Evolutionary conservation across 345 rosid species (phyloP), one percentile per base, ranked within the genome.

Genomic region (Acer negundo): DNA sequence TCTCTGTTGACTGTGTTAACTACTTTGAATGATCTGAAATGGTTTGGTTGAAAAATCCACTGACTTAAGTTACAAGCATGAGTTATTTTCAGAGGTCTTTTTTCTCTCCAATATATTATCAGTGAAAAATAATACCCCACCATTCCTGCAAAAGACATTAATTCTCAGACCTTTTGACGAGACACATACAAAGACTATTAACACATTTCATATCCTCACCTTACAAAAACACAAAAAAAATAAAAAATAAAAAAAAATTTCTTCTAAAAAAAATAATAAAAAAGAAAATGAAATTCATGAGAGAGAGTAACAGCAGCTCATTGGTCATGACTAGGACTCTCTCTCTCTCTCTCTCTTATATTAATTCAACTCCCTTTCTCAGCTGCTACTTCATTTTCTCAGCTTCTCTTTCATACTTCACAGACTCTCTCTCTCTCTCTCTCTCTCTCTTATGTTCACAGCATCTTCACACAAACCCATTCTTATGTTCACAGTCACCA

Each of bases 381-480:
- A 75, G 77, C 85, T 78, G 78, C 84, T 72, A 75, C 89, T 86
- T 90, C 89, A 81, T 77, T 88, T 85, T 85, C 82, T 68, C 47
- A 65, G 80, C 85, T 72, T 82, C 67, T 76, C 77, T 17, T 55
- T 51, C 79, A 71, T 28, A 71, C 16, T 35, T 35, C 38, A 35
- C 5, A 28, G 0, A 71, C 66, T 42, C 69, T 71, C 72, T 67
- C 71, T 69, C 74, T 58, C 31, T 62, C 70, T 53, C 73, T 73
- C 35, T 31, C 35, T 31, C 35, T 55, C 79, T 75, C 56, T 65
- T 20, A 35, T 22, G 17, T 65, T 65, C 77, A 74, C 51, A 67
- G 51, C 78, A 70, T 56, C 62, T 10, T 53, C 77, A 53, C 70
- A 46, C 13, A 69, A 65, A 47, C 71, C 79, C 51, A 19, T 83